These are phyloP conservation scores for Tylopilus sp. DNA, from an alignment of 1,284 basidiomycete genomes.

Conservation along the genomic window DNA sequence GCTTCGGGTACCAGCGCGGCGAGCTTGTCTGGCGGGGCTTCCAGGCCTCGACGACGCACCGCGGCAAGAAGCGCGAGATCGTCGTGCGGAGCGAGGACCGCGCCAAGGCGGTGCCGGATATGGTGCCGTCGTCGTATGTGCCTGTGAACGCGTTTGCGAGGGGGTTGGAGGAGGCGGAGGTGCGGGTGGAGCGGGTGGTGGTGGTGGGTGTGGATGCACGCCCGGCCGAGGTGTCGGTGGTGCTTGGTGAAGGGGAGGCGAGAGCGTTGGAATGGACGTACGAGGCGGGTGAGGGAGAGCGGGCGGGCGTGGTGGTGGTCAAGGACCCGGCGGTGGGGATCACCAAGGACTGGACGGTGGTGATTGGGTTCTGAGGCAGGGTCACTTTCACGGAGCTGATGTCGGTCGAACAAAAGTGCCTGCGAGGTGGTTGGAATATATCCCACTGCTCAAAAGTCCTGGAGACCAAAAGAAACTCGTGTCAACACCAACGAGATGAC, in stretches of 20 bases:
- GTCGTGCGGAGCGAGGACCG: conserved; percentile 58
- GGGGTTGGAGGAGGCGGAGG: conserved; percentile 51
- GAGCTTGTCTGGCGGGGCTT: conserved; percentile 84
- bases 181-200: conserved; percentile 79
- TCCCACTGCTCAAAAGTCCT: background rate
- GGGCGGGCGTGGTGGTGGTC: conserved; percentile 63
- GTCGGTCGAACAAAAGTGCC: background rate
- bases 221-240: conserved; percentile 59
- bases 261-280: conserved; percentile 42
- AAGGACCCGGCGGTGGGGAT: conserved; percentile 78
- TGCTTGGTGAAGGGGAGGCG: conserved; percentile 48
- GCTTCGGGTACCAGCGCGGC: conserved; percentile 76
- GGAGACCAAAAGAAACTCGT: too few species aligned
- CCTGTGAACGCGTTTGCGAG: conserved; percentile 68
- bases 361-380: conserved; percentile 32
- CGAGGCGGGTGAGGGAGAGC: conserved; percentile 47
- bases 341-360: conserved; percentile 70
- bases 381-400: too few species aligned
- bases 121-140: conserved; percentile 52
- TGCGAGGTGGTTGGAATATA: too few species aligned
- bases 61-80: conserved; percentile 36
- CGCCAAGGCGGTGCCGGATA: conserved; percentile 47
- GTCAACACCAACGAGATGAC: too few species aligned
- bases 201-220: conserved; percentile 70
- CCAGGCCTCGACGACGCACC: conserved; percentile 46